Evolutionary conservation across 305 asterid species (phyloP), one percentile per base, ranked within the genome.

Genomic region (Solanum chacoense): DNA sequence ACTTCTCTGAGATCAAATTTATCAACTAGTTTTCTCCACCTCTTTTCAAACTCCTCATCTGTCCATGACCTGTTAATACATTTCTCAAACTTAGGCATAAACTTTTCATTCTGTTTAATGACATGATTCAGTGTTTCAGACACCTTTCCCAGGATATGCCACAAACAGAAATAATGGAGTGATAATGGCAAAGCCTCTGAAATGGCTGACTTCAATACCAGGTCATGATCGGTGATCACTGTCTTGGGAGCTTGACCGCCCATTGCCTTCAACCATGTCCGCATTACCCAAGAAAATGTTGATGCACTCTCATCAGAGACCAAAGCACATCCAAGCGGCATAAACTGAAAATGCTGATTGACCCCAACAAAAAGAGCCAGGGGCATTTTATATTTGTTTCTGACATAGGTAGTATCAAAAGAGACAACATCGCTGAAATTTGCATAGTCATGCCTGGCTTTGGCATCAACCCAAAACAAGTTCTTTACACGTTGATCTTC

Each of bases 291-390:
- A n/a, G 94, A 93, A 92, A 86, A 94, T 29, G 98, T 92, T 59
- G 94, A 93, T 71, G 89, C 91, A 86, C 88, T 95, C 88, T 96
- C 98, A 87, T 96, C 98, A 88, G 95, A 94, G 84, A 96, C 84
- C 94, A 96, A 89, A 88, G 98, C 99, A 91, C 99, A 95, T 88
- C 99, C 99, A 87, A 95, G 99, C 88, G 94, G 92, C 94, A 96
- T 91, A 93, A 95, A 95, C 93, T 96, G 99, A 90, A 94, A 95
- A 90, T 96, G 98, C 86, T 96, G 99, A 91, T 95, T 95, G 89
- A 96, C 99, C 92, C 99, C 99, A 90, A 95, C 88, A 69, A 95
- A 95, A 73, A 95, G 94, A 90, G 94, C 95, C 67, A 96, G 92
- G 34, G 99, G 97, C 96, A 95, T 95, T 91, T 94, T 94, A 88